Percentiles rank a stretch among this genome's conserved stretches.
phyloP scores from a whole-genome alignment of 148 eudicot species.

The Diospyros lotus region DNA sequence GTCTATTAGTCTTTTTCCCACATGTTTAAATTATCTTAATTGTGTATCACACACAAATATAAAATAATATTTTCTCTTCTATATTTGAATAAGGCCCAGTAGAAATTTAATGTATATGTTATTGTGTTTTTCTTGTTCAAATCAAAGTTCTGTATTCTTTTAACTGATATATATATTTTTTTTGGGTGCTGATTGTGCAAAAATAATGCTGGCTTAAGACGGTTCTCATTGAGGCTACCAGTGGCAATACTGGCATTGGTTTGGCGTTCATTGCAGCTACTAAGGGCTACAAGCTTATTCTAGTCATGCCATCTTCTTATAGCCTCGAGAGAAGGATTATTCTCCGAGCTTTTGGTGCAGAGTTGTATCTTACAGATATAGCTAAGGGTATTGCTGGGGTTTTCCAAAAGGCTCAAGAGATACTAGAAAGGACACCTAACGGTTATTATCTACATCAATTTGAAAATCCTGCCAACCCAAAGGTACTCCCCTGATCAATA shows the following conservation, averaged over 20 bases:
- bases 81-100: neutral
- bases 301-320: constrained; percentile 53
- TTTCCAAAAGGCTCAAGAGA: constrained; percentile 41
- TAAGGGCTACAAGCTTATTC: constrained; percentile 72
- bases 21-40: too few species aligned
- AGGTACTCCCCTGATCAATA: constrained; percentile 35
- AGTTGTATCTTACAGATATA: constrained; percentile 49
- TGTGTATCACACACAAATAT: neutral
- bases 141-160: neutral
- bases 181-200: neutral
- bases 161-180: neutral
- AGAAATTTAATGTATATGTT: neutral
- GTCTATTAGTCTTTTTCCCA: too few species aligned
- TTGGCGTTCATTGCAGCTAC: constrained; percentile 81
- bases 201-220: constrained; percentile 39
- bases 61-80: neutral
- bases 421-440: constrained; percentile 60
- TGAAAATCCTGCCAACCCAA: constrained; percentile 77
- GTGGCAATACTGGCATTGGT: constrained; percentile 93
- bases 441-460: constrained; percentile 55
- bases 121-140: neutral
- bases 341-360: constrained; percentile 72
- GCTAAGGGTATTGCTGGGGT: constrained; percentile 48
- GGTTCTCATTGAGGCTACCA: constrained; percentile 67
- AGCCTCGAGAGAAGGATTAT: constrained; percentile 74